Percentiles rank a stretch among this genome's conserved stretches.
Evolutionary conservation across 768 basidiomycete species (phyloP).

Genomic region (Panellus pusillus): DNA sequence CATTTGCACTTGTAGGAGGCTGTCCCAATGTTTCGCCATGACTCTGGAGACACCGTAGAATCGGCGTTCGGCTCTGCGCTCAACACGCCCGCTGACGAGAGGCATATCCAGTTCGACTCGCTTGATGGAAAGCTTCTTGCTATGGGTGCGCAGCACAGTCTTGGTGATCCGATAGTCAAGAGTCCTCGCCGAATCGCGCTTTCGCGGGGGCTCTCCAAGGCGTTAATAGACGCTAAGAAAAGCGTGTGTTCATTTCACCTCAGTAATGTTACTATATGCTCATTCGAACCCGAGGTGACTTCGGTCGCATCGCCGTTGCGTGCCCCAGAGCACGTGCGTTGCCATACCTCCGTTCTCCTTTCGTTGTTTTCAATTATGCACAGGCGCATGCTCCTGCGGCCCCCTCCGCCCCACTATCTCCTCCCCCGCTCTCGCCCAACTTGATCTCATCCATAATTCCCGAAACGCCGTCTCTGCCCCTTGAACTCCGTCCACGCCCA

Average conservation of each 20-base stretch:
- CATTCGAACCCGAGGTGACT: neutral
- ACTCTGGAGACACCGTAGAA: constrained; percentile 16
- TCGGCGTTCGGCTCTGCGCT: constrained; percentile 13
- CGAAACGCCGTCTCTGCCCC: neutral
- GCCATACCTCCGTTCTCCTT: neutral
- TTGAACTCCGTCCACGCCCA: neutral
- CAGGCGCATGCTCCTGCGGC: neutral
- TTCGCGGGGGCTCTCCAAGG: constrained; percentile 18
- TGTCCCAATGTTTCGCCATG: constrained; percentile 11
- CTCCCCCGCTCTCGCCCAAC: neutral
- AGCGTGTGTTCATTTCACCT: neutral
- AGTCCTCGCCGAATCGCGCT: constrained; percentile 6
- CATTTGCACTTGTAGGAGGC: neutral
- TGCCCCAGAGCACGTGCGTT: neutral
- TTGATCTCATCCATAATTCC: neutral
- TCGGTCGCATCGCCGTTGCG: too few species aligned
- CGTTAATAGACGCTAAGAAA: constrained; percentile 6
- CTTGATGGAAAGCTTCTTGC: constrained; percentile 10
- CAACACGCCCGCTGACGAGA: constrained; percentile 18
- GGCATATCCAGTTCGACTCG: constrained; percentile 5
- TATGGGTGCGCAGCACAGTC: neutral
- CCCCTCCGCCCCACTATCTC: neutral
- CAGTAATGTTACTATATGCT: neutral
- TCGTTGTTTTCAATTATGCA: neutral
- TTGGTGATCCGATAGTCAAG: neutral